Evolutionary conservation across 257 asterid genomes (phyloP), one percentile per base, ranked within the genome.

Genomic region (Catharanthus roseus): DNA sequence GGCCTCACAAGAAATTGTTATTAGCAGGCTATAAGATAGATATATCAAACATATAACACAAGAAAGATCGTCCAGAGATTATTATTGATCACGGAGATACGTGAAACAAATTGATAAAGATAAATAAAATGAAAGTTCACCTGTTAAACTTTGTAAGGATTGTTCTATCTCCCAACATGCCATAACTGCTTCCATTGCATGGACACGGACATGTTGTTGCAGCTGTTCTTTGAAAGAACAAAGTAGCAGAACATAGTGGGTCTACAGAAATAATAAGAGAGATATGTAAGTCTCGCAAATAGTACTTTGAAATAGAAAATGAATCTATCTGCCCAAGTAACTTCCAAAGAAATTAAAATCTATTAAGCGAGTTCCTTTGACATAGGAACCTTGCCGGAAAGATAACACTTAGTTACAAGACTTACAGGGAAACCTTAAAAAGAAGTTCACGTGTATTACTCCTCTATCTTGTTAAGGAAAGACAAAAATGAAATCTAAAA

Each of bases 111-210:
- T 3, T 10, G 15, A 16, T 13, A 2, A 60, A 60, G 7, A 19
- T 3, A 61, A 57, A 50, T 1, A n/a, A 57, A 36, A n/a, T 21
- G 45, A 73, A 72, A 7, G 9, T 18, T 68, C 33, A 85, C 93
- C 93, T 78, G 91, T 86, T 62, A 88, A 75, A 77, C 88, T 84
- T 74, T 88, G 95, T 58, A 88, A 81, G 19, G 95, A 84, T 74
- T 88, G 91, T 77, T 88, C 89, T 41, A 88, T 81, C 75, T 86
- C 95, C 91, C 91, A 88, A 77, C 91, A 86, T 24, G 90, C 89
- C 93, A 85, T 85, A 41, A 87, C 90, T 38, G 89, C 90, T 76
- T 87, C 90, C 93, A 85, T 87, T 56, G 93, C 93, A 68, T 87
- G 93, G 68, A 85, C 89, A 36, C 89, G 87, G 33, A 85, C 90